Conservation (phyloP, 139 green algal species). For the Micractinium sp. region DNA sequence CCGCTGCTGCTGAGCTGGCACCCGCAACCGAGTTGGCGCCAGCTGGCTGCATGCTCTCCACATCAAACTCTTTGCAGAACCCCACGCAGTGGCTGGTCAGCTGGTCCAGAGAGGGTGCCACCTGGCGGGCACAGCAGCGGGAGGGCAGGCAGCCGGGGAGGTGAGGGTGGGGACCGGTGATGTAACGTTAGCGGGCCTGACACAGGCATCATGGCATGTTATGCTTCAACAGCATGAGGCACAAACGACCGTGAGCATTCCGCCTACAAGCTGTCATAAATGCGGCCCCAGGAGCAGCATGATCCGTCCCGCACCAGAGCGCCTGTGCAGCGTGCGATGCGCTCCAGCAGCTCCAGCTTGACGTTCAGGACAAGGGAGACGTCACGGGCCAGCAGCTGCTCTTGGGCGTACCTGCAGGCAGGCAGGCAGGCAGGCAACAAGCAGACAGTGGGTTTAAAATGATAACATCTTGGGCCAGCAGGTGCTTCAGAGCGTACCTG, state of each 20-base stretch:
- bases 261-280: not conserved
- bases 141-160: not conserved
- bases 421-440: not conserved
- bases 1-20: not conserved
- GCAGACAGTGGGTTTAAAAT: too few species aligned
- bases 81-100: conserved; percentile 55
- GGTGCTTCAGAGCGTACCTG: not conserved
- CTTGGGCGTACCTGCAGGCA: conserved; percentile 63
- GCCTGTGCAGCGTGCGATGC: conserved; percentile 70
- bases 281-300: not conserved
- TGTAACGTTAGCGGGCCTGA: not conserved
- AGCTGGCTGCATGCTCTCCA: conserved; percentile 52
- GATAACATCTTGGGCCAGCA: not conserved
- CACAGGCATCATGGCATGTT: not conserved
- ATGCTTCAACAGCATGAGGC: not conserved
- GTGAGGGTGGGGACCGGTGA: not conserved
- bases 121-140: conserved; percentile 28
- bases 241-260: not conserved
- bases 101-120: conserved; percentile 59
- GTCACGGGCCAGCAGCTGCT: conserved; percentile 67
- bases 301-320: conserved; percentile 44
- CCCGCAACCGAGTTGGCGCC: not conserved
- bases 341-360: conserved; percentile 74
- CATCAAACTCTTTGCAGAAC: conserved; percentile 67
- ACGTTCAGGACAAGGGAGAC: conserved; percentile 76